A percentile compares a stretch with the other conserved stretches of the same genome.
phyloP scores from a whole-genome alignment of 768 basidiomycete species.

The Paxillus ammoniavirescens region DNA sequence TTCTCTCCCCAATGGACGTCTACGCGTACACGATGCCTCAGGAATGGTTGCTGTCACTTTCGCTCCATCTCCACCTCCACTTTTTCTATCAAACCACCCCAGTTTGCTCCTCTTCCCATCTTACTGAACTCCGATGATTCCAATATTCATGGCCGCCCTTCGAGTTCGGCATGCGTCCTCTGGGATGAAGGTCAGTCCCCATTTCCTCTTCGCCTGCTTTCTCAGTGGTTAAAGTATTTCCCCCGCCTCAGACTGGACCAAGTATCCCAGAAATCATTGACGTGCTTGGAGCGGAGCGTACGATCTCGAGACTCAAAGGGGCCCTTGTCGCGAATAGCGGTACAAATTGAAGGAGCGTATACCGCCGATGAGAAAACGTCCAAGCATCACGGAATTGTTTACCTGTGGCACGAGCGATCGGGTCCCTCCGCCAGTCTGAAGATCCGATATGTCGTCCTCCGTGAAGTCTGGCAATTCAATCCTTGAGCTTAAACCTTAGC shows the following conservation, averaged over 20 bases:
- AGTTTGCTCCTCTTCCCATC: constrained; percentile 90
- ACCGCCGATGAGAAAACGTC: no score
- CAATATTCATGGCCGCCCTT: no score
- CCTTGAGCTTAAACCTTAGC: no score
- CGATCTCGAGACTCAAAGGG: constrained; percentile 14
- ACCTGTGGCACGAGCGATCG: no score
- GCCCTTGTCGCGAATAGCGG: constrained; percentile 2
- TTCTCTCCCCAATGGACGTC: background rate
- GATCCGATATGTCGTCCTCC: no score
- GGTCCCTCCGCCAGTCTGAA: no score
- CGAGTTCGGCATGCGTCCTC: no score
- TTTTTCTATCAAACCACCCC: constrained; percentile 70
- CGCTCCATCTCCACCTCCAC: constrained; percentile 89
- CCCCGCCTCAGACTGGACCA: constrained; percentile 39
- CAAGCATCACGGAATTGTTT: no score
- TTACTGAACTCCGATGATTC: constrained; percentile 86
- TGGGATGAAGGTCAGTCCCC: no score
- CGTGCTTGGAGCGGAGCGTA: constrained; percentile 35
- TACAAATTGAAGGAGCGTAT: no score
- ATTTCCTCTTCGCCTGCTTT: background rate
- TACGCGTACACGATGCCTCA: constrained; percentile 28
- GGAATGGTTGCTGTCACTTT: constrained; percentile 96
- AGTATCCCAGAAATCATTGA: constrained; percentile 39
- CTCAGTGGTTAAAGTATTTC: background rate
- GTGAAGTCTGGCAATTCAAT: no score